Conservation (phyloP, 2,329 filamentous ascomycete genomes). For the Fusarium vanettenii region DNA sequence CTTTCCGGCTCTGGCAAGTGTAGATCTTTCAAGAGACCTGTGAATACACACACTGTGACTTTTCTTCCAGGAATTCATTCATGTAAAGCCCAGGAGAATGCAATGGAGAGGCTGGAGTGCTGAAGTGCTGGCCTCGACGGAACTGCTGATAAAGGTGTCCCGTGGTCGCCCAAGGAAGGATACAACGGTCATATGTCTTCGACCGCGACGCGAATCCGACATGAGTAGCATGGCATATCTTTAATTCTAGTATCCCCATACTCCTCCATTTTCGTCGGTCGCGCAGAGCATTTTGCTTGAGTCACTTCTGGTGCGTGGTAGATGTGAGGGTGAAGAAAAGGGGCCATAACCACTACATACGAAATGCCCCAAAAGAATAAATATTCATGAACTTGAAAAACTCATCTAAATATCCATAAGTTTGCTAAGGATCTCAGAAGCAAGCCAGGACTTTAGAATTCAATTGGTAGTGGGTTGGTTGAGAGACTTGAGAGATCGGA, state of each 20-base stretch:
- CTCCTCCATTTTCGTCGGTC: background rate
- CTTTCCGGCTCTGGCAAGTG: background rate
- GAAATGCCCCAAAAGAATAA: background rate
- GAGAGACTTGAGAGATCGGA: background rate
- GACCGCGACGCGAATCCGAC: background rate
- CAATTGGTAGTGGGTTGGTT: background rate
- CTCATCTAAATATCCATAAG: background rate
- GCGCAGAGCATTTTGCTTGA: background rate
- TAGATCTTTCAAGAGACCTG: background rate
- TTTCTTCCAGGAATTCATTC: background rate
- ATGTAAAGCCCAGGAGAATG: background rate
- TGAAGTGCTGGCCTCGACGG: background rate
- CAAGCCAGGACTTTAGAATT: background rate
- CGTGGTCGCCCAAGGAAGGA: background rate
- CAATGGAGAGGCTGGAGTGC: background rate
- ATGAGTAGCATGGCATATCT: background rate
- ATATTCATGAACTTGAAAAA: background rate
- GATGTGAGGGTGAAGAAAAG: background rate
- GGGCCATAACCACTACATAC: background rate
- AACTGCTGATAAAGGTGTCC: background rate
- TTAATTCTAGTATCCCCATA: background rate
- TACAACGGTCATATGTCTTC: background rate
- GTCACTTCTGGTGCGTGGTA: background rate
- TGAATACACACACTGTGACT: background rate
- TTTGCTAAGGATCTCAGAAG: too few species aligned